Conservation (phyloP, 352 stramenopile genomes). For the Phytophthora syringae region DNA sequence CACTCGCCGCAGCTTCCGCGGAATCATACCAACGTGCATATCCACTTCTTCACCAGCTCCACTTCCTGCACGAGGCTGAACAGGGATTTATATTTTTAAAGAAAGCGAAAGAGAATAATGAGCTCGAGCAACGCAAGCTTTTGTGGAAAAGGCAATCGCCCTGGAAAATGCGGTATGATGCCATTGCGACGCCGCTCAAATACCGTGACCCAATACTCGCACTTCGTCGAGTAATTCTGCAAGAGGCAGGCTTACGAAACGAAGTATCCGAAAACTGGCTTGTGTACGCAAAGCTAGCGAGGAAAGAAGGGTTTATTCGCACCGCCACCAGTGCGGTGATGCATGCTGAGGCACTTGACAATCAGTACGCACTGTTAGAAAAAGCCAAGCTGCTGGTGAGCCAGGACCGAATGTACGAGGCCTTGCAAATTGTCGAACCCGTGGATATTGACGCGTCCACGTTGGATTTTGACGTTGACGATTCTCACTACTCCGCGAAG, state of each 20-base stretch:
- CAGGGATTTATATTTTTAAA: slow-evolving; percentile 72
- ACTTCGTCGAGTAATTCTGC: slow-evolving; percentile 77
- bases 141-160: slow-evolving; percentile 67
- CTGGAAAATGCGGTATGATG: slow-evolving; percentile 75
- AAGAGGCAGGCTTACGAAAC: slow-evolving; percentile 61
- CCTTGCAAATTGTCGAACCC: slow-evolving; percentile 83
- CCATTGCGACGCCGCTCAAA: slow-evolving; percentile 80
- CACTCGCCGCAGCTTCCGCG: slow-evolving; percentile 67
- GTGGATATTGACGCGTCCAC: slow-evolving; percentile 80
- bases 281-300: slow-evolving; percentile 80
- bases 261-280: slow-evolving; percentile 88
- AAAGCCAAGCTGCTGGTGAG: slow-evolving; percentile 84
- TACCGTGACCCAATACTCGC: slow-evolving; percentile 87
- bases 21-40: slow-evolving; percentile 84
- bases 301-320: slow-evolving; percentile 84
- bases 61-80: slow-evolving; percentile 81
- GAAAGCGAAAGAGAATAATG: slow-evolving; percentile 28
- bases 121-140: slow-evolving; percentile 35
- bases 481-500: slow-evolving; percentile 81
- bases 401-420: slow-evolving; percentile 87
- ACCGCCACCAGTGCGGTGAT: slow-evolving; percentile 86
- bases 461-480: slow-evolving; percentile 78
- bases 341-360: slow-evolving; percentile 82
- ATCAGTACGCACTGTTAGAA: slow-evolving; percentile 75
- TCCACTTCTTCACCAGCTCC: slow-evolving; percentile 75